Conservation (phyloP, 768 basidiomycete genomes). For the Atractiella rhizophila region DNA sequence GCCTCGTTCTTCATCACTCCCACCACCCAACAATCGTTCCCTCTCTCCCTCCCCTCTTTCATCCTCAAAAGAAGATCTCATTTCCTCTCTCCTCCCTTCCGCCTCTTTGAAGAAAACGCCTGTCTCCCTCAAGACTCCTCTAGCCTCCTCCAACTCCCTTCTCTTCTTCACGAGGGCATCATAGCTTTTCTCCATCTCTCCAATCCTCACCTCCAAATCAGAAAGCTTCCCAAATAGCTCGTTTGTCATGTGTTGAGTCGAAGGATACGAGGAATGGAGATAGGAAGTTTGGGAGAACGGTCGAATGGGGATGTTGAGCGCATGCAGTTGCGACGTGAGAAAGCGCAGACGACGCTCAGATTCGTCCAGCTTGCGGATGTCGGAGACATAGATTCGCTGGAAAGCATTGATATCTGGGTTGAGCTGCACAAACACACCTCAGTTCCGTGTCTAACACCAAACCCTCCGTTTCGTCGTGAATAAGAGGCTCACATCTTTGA, state of each 20-base stretch:
- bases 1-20: constrained; percentile 29
- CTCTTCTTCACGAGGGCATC: constrained; percentile 61
- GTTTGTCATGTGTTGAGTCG: constrained; percentile 80
- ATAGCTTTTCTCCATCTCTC: constrained; percentile 81
- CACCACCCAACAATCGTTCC: too few relatives aligned
- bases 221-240: constrained; percentile 66
- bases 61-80: too few relatives aligned
- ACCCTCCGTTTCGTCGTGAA: constrained; percentile 2
- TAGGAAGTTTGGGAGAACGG: constrained; percentile 66
- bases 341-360: constrained; percentile 86
- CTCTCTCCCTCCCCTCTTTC: background rate
- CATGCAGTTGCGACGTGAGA: constrained; percentile 59
- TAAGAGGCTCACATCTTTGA: constrained; percentile 55
- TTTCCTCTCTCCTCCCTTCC: too few relatives aligned
- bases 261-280: too few relatives aligned
- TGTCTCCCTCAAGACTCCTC: constrained; percentile 82
- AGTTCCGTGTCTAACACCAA: background rate
- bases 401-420: constrained; percentile 90
- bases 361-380: constrained; percentile 71
- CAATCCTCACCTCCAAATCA: constrained; percentile 60
- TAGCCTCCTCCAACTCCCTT: constrained; percentile 68
- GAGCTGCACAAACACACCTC: constrained; percentile 30
- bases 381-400: constrained; percentile 90
- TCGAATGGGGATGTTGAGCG: constrained; percentile 58
- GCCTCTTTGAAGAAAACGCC: constrained; percentile 85